These are phyloP conservation scores for Salisapilia sapeloensis DNA, from an alignment of 352 stramenopile genomes.

Conservation along the genomic window DNA sequence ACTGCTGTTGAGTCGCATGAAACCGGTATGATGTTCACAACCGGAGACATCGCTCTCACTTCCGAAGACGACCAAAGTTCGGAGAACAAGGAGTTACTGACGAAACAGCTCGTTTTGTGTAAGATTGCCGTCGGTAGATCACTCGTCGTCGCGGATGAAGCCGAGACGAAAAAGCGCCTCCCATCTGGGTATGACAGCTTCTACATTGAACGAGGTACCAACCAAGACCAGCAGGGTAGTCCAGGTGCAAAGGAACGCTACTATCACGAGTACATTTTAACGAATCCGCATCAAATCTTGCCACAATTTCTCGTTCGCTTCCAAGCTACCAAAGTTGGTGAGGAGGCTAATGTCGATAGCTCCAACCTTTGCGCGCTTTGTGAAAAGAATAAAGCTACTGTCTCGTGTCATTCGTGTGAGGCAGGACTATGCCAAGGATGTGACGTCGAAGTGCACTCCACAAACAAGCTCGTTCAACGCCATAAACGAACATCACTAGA, in stretches of 20 bases:
- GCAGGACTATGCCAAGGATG: conserved; percentile 44
- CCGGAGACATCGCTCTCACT: conserved; percentile 29
- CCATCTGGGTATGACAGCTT: conserved; percentile 61
- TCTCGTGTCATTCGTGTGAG: conserved; percentile 45
- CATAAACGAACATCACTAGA: conserved; percentile 32
- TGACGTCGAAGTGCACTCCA: conserved; percentile 54
- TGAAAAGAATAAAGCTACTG: conserved; percentile 23
- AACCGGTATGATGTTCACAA: conserved; percentile 47
- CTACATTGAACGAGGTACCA: conserved; percentile 16
- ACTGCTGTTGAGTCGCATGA: conserved; percentile 22
- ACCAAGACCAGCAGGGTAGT: conserved; percentile 1
- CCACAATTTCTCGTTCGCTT: conserved; percentile 61
- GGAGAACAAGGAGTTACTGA: no score
- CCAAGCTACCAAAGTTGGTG: conserved; percentile 6
- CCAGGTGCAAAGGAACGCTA: conserved; percentile 8
- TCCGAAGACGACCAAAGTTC: no score
- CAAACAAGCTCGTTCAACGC: conserved; percentile 63
- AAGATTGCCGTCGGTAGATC: conserved; percentile 55
- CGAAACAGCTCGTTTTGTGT: conserved; percentile 49
- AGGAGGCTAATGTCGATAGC: no score
- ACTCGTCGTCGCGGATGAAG: conserved; percentile 22
- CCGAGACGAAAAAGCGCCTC: conserved; percentile 17
- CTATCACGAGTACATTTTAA: conserved; percentile 65
- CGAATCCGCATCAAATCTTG: conserved; percentile 37
- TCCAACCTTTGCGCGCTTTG: conserved; percentile 66